These are phyloP conservation scores for Datura wrightii DNA, from an alignment of 257 asterid species.

Conservation along the genomic window DNA sequence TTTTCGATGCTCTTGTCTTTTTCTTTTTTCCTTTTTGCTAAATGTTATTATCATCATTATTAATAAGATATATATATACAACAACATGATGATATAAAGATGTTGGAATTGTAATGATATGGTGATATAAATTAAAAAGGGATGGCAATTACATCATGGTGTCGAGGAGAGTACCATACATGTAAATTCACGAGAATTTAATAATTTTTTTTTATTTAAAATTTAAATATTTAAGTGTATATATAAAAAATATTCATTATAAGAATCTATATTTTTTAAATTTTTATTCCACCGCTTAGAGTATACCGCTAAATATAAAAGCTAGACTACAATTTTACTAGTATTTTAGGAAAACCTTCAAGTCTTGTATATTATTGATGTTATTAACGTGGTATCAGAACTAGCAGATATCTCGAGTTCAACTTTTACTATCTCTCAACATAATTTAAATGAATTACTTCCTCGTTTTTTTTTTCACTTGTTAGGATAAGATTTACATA, in stretches of 20 bases:
- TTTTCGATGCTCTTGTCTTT: background rate
- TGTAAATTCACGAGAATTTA: rapidly evolving
- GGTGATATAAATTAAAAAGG: background rate
- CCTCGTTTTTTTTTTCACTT: no score
- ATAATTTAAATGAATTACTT: no score
- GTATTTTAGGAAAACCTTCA: no score
- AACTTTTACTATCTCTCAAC: no score
- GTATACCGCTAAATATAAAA: no score
- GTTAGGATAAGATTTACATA: no score
- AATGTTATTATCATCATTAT: background rate
- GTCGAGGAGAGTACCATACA: background rate
- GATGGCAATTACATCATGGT: background rate
- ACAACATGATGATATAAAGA: no score
- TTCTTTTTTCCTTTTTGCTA: background rate
- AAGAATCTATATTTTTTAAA: background rate
- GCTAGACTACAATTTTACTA: background rate
- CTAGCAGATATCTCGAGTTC: no score
- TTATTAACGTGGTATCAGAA: no score
- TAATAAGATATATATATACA: background rate
- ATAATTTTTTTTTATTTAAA: background rate
- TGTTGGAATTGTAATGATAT: constrained; percentile 6
- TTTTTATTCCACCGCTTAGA: background rate
- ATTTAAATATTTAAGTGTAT: background rate
- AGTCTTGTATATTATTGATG: no score
- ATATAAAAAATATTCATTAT: background rate